Evolutionary conservation across 176 grass and related monocot genomes (phyloP), one percentile per base, ranked within the genome.

Genomic region (Pontederia crassipes): DNA sequence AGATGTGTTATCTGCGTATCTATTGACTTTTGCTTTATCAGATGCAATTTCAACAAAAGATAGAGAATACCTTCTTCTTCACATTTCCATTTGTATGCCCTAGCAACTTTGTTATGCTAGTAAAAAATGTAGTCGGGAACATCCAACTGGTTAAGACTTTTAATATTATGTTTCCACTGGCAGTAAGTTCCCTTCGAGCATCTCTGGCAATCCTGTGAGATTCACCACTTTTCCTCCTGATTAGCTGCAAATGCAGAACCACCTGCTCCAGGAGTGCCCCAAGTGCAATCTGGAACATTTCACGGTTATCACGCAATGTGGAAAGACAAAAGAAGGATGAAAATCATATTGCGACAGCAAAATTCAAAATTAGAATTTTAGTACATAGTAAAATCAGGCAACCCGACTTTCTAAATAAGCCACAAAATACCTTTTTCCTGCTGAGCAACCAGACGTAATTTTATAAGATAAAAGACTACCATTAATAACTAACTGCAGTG

Each of bases 231-330:
- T 66, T 88, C 18, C 59, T 17, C 67, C 68, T 71, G 29, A 75
- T 75, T 67, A 49, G 62, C 64, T 83, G 83, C 72, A 88, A 73
- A 59, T 67, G 68, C 47, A 72, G 61, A 45, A 91, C 73, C 80
- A 91, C 76, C 69, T 97, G 78, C 87, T 88, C 75, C 87, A 97
- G 71, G 62, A 91, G 74, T 49, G 79, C 62, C 61, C 79, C 84
- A 73, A 97, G 92, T 17, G 78, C 82, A 55, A 55, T 74, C 92
- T 97, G 74, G 17, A 74, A 71, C 49, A 76, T 57, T 57, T 11
- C 68, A 75, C 58, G 2, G 32, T 32, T 0, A 77, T 24, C 18
- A 63, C 61, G 50, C 52, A 15, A 68, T 48, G 49, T 57, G 10
- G 17, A 57, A 17, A 18, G 6, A 48, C 4, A 11, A 45, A 57